Evolutionary conservation across 257 asterid species (phyloP).

Genomic region (Datura wrightii): DNA sequence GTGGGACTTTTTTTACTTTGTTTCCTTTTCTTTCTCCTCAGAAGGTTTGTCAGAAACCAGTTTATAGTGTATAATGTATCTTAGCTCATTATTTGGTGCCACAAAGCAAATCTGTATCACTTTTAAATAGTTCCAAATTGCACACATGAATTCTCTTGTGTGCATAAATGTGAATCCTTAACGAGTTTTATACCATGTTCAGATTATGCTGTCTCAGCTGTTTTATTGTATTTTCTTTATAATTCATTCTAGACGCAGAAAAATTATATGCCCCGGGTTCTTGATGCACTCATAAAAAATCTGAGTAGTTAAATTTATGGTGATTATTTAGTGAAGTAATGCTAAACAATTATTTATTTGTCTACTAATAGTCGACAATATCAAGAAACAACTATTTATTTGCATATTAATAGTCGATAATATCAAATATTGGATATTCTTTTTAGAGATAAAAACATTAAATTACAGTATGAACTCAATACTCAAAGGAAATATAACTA

Average conservation of each 20-base stretch:
- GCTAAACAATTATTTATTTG: too few species aligned
- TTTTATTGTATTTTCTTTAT: neutral
- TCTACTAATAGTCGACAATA: too few species aligned
- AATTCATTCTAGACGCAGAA: neutral
- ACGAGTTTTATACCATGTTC: neutral
- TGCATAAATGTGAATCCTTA: neutral
- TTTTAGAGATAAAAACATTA: too few species aligned
- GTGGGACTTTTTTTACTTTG: neutral
- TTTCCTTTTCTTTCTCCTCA: neutral
- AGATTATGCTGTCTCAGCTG: neutral
- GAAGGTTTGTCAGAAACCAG: neutral
- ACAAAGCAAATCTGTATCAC: neutral
- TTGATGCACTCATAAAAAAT: too few species aligned
- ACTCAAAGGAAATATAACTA: too few species aligned
- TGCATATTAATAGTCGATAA: too few species aligned
- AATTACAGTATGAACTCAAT: too few species aligned
- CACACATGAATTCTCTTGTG: neutral
- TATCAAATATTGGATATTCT: too few species aligned
- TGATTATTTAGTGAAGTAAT: too few species aligned
- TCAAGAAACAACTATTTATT: too few species aligned
- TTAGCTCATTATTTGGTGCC: slow-evolving; percentile 26
- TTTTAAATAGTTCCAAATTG: neutral
- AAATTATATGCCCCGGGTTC: neutral
- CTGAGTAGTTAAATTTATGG: too few species aligned
- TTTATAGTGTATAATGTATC: neutral